phyloP scores from a whole-genome alignment of 371 early-diverging fungal genomes.

The Blyttiomyces sp. region DNA sequence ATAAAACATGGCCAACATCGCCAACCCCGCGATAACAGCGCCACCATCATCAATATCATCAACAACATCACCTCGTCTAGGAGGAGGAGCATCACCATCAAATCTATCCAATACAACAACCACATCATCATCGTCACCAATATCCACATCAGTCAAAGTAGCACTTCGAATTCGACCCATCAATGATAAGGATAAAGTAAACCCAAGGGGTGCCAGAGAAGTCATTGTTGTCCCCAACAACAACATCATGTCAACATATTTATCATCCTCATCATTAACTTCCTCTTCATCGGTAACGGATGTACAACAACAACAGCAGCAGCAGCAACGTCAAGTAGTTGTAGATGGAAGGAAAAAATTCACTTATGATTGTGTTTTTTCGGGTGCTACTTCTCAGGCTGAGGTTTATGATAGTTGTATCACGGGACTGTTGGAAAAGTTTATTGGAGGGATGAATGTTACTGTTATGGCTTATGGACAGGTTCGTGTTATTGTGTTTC shows the following conservation, averaged over 20 bases:
- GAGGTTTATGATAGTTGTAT: conserved; percentile 70
- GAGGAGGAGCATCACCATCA: too few species aligned
- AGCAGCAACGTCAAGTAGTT: conserved; percentile 11
- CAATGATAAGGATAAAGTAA: not conserved
- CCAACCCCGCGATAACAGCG: too few species aligned
- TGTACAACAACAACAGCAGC: not conserved
- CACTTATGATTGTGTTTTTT: conserved; percentile 37
- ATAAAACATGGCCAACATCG: too few species aligned
- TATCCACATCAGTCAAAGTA: conserved; percentile 16
- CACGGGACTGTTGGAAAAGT: conserved; percentile 72
- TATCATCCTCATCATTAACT: not conserved
- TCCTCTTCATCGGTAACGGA: not conserved
- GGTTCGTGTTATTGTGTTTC: conserved; percentile 13
- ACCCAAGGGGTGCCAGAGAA: conserved; percentile 10
- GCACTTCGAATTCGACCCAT: conserved; percentile 26
- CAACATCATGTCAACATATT: too few species aligned
- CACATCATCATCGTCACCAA: not conserved
- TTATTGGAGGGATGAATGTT: conserved; percentile 85
- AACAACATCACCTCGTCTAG: too few species aligned
- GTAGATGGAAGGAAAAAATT: conserved; percentile 19
- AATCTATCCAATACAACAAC: conserved; percentile 3
- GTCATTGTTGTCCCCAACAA: conserved; percentile 1
- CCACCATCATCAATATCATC: too few species aligned
- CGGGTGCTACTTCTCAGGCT: conserved; percentile 62
- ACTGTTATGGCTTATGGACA: conserved; percentile 93